These are phyloP conservation scores for Nakazawaea holstii DNA, from an alignment of 805 yeast genomes.

Conservation along the genomic window DNA sequence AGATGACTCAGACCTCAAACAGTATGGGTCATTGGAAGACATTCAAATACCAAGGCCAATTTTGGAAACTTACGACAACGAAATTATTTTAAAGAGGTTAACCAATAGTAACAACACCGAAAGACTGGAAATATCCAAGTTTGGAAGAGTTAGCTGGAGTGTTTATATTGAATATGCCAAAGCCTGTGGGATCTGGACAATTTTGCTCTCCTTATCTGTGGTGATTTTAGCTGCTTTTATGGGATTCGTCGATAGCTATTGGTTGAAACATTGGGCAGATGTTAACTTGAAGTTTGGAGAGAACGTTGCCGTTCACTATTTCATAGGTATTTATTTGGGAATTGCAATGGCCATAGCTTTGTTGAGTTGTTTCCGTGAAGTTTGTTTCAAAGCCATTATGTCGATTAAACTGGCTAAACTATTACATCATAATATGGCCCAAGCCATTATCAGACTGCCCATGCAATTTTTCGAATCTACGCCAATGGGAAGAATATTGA, in stretches of 20 bases:
- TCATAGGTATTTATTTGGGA: slow-evolving; percentile 40
- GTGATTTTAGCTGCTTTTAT: slow-evolving; percentile 46
- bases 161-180: slow-evolving; percentile 70
- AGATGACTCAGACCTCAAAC: background rate
- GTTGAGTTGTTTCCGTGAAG: background rate
- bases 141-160: slow-evolving; percentile 81
- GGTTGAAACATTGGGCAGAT: slow-evolving; percentile 93
- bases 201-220: slow-evolving; percentile 50
- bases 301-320: slow-evolving; percentile 56
- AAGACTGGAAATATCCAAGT: slow-evolving; percentile 17
- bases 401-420: slow-evolving; percentile 52
- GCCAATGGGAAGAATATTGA: slow-evolving; percentile 41
- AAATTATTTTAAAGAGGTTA: background rate
- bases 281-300: slow-evolving; percentile 53
- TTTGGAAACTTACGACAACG: background rate
- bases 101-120: background rate
- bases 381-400: slow-evolving; percentile 21
- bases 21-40: background rate
- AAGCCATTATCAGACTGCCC: slow-evolving; percentile 49
- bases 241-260: slow-evolving; percentile 59
- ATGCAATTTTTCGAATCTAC: slow-evolving; percentile 67
- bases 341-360: background rate
- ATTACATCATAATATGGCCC: slow-evolving; percentile 56
- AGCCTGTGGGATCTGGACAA: slow-evolving; percentile 41
- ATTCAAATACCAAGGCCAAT: background rate